Base-by-base conservation (phyloP, 352 stramenopile species). In the Phytophthora tentaculata region DNA sequence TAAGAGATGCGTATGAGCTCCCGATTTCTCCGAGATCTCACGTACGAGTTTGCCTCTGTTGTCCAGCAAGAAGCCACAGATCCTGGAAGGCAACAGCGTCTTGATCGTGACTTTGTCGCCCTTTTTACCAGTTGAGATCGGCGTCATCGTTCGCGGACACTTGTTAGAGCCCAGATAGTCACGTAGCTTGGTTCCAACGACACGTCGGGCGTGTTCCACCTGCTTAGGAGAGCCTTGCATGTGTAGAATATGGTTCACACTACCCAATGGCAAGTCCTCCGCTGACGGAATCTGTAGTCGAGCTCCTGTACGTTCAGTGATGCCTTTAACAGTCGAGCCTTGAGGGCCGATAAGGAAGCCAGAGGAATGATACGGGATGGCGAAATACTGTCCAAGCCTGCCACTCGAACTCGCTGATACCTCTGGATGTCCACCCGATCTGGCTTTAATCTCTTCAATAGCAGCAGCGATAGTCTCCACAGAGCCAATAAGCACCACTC, bases 171-270 rank as follows among this genome's bases (percentile, higher is more conserved):
- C 51, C n/a, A 89, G 41, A 16, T 77, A 79, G 28, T 82, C 64
- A 19, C 70, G 72, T 10, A 93, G 55, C 20, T 73, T 77, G 10
- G 44, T 56, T 6, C 61, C 50, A 44, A 81, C 62, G 16, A 87
- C 57, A n/a, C 60, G 47, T 44, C 60, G 64, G 10, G 83, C 83
- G 24, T 77, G 73, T 39, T 89, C 74, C 17, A 76, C 61, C 47
- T 91, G 78, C 20, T 80, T 66, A 13, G n/a, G 50, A 7, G 49
- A 79, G 35, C 85, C 85, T 70, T 90, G 83, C 12, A 93, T 72
- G 53, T 93, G 85, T 13, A 91, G 56, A 28, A 83, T 80, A 19
- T 80, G 80, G 64, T 91, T 91, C 12, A 89, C 23, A 47, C 79
- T 81, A 53, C 85, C 85, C 1, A 93, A 39, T 0, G 85, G 81